These are phyloP conservation scores for Macrocystidia cucumis DNA, from an alignment of 1,284 basidiomycete species.

Conservation along the genomic window DNA sequence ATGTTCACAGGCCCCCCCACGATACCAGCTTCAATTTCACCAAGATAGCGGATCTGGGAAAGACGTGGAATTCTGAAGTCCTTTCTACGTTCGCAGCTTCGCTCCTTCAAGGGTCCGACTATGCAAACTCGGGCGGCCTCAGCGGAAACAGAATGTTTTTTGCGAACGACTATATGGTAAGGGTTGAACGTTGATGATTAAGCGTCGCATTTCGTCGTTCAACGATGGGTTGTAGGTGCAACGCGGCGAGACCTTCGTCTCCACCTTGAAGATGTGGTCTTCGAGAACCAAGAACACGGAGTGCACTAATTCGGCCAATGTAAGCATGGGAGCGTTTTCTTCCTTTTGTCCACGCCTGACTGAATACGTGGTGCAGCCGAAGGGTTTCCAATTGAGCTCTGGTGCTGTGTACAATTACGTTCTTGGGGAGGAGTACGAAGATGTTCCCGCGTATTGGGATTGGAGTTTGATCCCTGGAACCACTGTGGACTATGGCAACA, in stretches of 20 bases:
- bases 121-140: no score
- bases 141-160: no score
- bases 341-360: neutral
- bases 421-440: constrained; percentile 55
- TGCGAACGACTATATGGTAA: constrained; percentile 14
- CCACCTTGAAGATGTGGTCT: constrained; percentile 58
- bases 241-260: constrained; percentile 15
- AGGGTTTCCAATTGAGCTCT: constrained; percentile 59
- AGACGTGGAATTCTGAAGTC: no score
- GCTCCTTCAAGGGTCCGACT: no score
- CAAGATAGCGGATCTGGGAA: no score
- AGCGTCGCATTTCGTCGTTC: no score
- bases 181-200: no score
- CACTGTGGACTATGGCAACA: constrained; percentile 54
- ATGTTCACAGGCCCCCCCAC: no score
- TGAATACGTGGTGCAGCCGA: constrained; percentile 16
- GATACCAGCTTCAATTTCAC: no score
- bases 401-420: constrained; percentile 54
- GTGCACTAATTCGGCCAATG: constrained; percentile 55
- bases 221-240: constrained; percentile 11
- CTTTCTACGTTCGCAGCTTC: no score
- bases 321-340: constrained; percentile 16
- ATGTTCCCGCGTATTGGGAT: constrained; percentile 59
- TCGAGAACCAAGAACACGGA: constrained; percentile 52
- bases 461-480: constrained; percentile 64